A percentile compares a stretch with the other conserved stretches of the same genome.
phyloP scores from a whole-genome alignment of 2,329 filamentous ascomycete species.

The Cercospora sesami region DNA sequence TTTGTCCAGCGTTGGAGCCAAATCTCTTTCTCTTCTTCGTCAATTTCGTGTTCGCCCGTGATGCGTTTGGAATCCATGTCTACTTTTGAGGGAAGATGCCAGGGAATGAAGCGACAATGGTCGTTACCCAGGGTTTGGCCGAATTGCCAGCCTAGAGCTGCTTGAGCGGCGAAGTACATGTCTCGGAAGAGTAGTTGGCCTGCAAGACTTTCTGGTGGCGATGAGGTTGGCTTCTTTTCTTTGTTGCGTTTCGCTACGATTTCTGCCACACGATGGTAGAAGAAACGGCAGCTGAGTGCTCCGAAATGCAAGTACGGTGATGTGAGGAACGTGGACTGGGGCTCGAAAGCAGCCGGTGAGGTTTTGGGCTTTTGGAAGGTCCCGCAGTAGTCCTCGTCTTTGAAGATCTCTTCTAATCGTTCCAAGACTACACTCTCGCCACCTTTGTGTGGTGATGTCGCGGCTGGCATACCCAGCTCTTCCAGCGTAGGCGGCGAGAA shows the following conservation, averaged over 20 bases:
- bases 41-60: conserved; percentile 64
- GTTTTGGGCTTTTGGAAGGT: conserved; percentile 76
- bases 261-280: conserved; percentile 70
- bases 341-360: conserved; percentile 70
- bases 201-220: conserved; percentile 66
- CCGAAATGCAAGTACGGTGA: conserved; percentile 76
- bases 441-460: conserved; percentile 67
- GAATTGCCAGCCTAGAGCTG: conserved; percentile 64
- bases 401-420: conserved; percentile 59
- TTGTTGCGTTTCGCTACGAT: conserved; percentile 59
- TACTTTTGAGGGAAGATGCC: conserved; percentile 69
- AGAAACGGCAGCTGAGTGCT: conserved; percentile 66
- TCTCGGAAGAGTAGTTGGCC: conserved; percentile 76
- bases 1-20: conserved; percentile 70
- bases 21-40: conserved; percentile 61
- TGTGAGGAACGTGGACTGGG: conserved; percentile 70
- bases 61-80: conserved; percentile 50
- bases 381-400: conserved; percentile 65
- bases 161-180: conserved; percentile 81
- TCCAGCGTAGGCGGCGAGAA: conserved; percentile 70
- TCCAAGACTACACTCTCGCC: conserved; percentile 67
- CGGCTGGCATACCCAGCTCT: conserved; percentile 66
- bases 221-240: conserved; percentile 52
- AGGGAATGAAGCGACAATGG: conserved; percentile 72
- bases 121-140: conserved; percentile 65